Conservation (phyloP, 2,329 filamentous ascomycete species). For the Scytalidium lignicola region DNA sequence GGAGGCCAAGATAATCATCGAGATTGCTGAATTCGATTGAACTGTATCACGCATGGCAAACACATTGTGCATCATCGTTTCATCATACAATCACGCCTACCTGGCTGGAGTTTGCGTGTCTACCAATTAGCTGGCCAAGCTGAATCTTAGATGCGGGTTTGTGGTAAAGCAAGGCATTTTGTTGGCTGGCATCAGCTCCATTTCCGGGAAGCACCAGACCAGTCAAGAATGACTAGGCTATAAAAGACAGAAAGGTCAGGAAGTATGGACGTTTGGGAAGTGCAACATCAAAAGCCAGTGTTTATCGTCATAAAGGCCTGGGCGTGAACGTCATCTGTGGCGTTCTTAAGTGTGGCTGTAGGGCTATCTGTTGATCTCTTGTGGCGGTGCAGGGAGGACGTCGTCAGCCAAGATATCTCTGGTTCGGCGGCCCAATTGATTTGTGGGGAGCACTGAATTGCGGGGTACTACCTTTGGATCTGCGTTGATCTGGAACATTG, state of each 20-base stretch:
- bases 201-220: too few relatives aligned
- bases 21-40: background rate
- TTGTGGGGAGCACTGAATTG: background rate
- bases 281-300: background rate
- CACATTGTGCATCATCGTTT: background rate
- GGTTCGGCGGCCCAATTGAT: background rate
- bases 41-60: background rate
- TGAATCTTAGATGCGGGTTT: background rate
- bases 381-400: background rate
- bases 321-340: background rate
- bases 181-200: too few relatives aligned
- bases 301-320: background rate
- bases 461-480: background rate
- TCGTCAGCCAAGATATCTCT: background rate
- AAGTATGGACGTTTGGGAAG: too few relatives aligned
- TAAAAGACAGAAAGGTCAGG: too few relatives aligned
- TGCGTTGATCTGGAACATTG: background rate
- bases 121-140: background rate
- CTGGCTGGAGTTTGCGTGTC: background rate
- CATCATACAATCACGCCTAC: background rate
- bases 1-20: background rate
- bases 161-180: too few relatives aligned
- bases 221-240: too few relatives aligned
- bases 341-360: background rate
- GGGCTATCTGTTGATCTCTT: background rate